Evolutionary conservation across 257 asterid species (phyloP), one percentile per base, ranked within the genome.

Genomic region (Galeopsis tetrahit): DNA sequence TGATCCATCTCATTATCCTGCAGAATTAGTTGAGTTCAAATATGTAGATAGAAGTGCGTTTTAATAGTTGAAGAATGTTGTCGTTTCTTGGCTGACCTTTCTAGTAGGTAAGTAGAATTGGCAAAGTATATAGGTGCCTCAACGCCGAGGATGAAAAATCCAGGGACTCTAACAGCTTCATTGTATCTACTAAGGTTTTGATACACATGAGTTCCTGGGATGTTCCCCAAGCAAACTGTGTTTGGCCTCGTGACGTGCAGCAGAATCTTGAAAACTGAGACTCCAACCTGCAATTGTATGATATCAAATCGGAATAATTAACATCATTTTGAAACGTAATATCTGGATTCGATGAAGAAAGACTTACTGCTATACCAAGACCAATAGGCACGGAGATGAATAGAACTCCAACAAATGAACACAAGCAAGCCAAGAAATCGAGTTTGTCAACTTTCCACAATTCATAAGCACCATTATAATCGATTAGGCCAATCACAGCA

Each of bases 401-500:
- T 6, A 94, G 96, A 55, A 94, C 98, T 7, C 98, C 98, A 34
- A 91, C 13, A 69, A 94, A 94, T 15, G 98, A 91, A 62, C 89
- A 85, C 70, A 91, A 10, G 76, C 96, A 92, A 35, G 96, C 90
- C 69, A 89, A 6, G 74, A 85, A 94, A 51, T 94, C 98, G 14
- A 94, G 90, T 68, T 94, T 94, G 82, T 94, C 98, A 11, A 94
- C 96, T 85, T 88, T 94, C 97, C 97, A 89, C 33, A 94, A 77
- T 17, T 77, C 82, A 39, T 73, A 69, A 5, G 97, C 98, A 0
- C 93, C 88, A 43, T 80, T 80, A 81, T 88, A 89, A 75, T 94
- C 97, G 21, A 94, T 91, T 65, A 91, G 82, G 72, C 99, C 97
- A 13, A 88, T 63, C 55, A 91, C 99, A 14, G 99, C 99, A 10